These are phyloP conservation scores for Chimonanthus salicifolius DNA, from an alignment of 164 flowering plant species.

Conservation along the genomic window DNA sequence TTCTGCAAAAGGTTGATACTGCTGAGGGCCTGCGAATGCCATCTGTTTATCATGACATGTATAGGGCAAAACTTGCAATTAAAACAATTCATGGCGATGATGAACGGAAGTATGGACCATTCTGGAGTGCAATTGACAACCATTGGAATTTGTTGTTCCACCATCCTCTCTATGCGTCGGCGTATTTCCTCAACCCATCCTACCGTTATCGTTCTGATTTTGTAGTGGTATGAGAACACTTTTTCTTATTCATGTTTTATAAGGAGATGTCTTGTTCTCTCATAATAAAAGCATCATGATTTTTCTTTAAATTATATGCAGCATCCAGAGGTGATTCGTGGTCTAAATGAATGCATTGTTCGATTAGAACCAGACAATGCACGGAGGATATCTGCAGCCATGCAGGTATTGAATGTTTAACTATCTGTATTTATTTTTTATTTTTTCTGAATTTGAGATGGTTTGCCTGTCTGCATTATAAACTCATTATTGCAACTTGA, in stretches of 20 bases:
- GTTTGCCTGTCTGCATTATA: neutral
- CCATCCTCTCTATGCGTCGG: constrained; percentile 72
- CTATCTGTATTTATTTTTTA: too few relatives aligned
- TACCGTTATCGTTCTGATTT: constrained; percentile 63
- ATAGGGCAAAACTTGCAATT: constrained; percentile 58
- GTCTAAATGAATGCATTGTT: constrained; percentile 64
- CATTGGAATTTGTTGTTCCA: constrained; percentile 51
- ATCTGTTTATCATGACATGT: constrained; percentile 59
- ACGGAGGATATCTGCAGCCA: constrained; percentile 57
- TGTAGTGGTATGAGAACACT: constrained; percentile 34
- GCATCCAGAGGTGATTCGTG: constrained; percentile 65
- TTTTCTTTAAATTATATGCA: constrained; percentile 13
- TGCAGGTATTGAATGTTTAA: constrained; percentile 38
- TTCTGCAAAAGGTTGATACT: constrained; percentile 47
- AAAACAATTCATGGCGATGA: constrained; percentile 62
- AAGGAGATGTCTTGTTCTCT: neutral
- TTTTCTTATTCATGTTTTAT: neutral
- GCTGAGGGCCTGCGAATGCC: constrained; percentile 45
- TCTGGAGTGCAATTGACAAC: constrained; percentile 56
- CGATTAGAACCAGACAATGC: constrained; percentile 52
- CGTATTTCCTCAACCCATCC: constrained; percentile 74
- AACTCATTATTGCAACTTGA: neutral
- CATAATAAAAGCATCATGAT: neutral
- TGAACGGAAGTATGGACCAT: constrained; percentile 56
- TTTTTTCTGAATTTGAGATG: too few relatives aligned